Percentiles rank a stretch among this genome's conserved stretches.
phyloP scores from a whole-genome alignment of 106 monocot genomes.

The Dioscorea zingiberensis region DNA sequence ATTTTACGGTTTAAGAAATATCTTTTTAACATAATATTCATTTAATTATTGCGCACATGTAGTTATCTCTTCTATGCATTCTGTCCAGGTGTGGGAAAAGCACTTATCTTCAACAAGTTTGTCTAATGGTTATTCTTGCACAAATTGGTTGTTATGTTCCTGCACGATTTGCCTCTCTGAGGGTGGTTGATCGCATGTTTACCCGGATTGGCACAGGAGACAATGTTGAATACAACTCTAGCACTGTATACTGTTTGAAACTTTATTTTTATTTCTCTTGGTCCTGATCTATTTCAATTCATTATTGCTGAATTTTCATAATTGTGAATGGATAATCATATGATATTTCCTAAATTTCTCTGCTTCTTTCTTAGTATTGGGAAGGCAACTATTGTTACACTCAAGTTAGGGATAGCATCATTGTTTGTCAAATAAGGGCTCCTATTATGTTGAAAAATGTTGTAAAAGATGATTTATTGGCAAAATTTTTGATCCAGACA shows the following conservation, averaged over 20 bases:
- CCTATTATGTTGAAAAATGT: too few species aligned
- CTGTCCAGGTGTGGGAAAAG: conserved; percentile 91
- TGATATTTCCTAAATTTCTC: too few species aligned
- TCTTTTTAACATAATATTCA: neutral
- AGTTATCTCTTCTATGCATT: neutral
- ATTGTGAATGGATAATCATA: too few species aligned
- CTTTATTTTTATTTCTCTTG: neutral
- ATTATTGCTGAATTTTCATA: too few species aligned
- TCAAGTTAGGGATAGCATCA: too few species aligned
- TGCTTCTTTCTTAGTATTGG: too few species aligned
- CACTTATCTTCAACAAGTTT: conserved; percentile 96
- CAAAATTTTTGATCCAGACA: too few species aligned
- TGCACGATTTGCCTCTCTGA: conserved; percentile 87
- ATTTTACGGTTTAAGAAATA: neutral
- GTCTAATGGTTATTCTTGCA: conserved; percentile 85
- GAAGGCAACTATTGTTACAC: too few species aligned
- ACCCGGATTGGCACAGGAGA: conserved; percentile 84
- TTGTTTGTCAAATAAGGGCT: too few species aligned
- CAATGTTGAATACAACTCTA: conserved; percentile 87
- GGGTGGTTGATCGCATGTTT: conserved; percentile 93
- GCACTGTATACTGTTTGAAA: conserved; percentile 59
- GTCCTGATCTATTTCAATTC: too few species aligned
- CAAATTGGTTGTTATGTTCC: conserved; percentile 97
- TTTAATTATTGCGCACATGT: too few species aligned
- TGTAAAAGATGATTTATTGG: too few species aligned